Conservation (phyloP, 495 filamentous ascomycete genomes). For the Chlorociboria aeruginascens region DNA sequence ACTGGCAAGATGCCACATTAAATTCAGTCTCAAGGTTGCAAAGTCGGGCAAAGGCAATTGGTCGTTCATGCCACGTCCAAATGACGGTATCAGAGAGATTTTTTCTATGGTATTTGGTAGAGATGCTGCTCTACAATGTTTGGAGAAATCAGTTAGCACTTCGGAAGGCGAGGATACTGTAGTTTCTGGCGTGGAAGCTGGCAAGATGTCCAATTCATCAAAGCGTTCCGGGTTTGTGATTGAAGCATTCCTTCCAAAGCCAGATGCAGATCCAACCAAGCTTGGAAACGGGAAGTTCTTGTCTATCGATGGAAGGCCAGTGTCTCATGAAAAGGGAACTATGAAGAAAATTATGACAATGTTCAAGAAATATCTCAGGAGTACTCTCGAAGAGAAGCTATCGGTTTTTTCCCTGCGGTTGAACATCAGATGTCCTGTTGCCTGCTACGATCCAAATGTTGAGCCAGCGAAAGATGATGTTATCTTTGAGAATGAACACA, state of each 20-base stretch:
- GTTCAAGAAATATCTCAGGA: constrained; percentile 44
- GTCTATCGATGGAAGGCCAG: constrained; percentile 66
- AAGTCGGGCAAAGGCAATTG: constrained; percentile 53
- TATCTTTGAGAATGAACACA: constrained; percentile 50
- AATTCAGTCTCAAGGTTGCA: constrained; percentile 56
- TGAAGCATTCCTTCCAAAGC: constrained; percentile 47
- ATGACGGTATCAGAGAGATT: constrained; percentile 47
- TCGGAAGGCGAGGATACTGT: not conserved
- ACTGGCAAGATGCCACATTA: constrained; percentile 51
- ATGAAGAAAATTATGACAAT: constrained; percentile 51
- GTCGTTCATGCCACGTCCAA: constrained; percentile 54
- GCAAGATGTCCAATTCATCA: too few relatives aligned
- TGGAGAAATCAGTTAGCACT: constrained; percentile 9
- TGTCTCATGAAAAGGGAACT: constrained; percentile 50
- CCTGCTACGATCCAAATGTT: constrained; percentile 77
- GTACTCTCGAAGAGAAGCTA: constrained; percentile 19
- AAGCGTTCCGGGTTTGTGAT: constrained; percentile 26
- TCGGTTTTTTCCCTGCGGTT: constrained; percentile 63
- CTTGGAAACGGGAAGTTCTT: constrained; percentile 51
- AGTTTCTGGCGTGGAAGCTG: not conserved
- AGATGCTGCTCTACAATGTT: constrained; percentile 42
- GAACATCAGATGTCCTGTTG: constrained; percentile 56
- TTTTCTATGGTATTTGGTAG: constrained; percentile 59
- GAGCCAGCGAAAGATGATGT: constrained; percentile 89
- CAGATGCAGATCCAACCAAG: constrained; percentile 38